Base-by-base conservation (phyloP, 2,329 filamentous ascomycete genomes). In the Alternaria triticimaculans region DNA sequence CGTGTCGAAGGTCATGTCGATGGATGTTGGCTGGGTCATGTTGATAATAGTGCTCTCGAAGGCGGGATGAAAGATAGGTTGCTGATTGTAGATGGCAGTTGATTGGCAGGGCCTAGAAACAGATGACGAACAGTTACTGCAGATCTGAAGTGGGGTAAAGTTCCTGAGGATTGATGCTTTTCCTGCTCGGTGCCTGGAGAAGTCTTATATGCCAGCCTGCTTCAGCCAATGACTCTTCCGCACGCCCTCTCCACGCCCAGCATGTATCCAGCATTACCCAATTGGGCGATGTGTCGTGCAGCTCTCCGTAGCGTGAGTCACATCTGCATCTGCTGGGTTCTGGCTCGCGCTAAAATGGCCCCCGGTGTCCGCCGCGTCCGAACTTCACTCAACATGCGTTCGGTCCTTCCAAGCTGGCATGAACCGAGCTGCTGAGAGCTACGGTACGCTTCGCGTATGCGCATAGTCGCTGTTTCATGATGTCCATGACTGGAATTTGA, bases 1-100 rank as follows among this genome's bases (percentile, higher is more conserved):
- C 5, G 79, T 79, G 55, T 81, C 78, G 57, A 81, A 80, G n/a
- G 78, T 80, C 66, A 73, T 74, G 59, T 79, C 67, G 63, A 80
- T 62, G 4, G 74, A 72, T 7, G 63, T 73, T 23, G 77, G 78
- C 59, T 80, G 75, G 30, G 78, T 80, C 78, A 80, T 80, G 11
- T 66, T 70, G 64, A 20, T 15, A 8, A 20, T 43, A 9, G 15
- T 48, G 43, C 15, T 50, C 30, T 37, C 11, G 30, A 25, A 10
- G 14, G 5, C 14, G 9, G 30, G 14, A 53, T 53, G 30, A 3
- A 6, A 23, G 21, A 23, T 2, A 10, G 30, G 0, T 23, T 23
- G 30, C 6, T 9, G 30, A 12, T 41, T 23, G 49, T 23, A 53
- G 20, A 25, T 37, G 20, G 20, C 1, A 4, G 20, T 37, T 23